Evolutionary conservation across 2,329 filamentous ascomycete genomes (phyloP).

Genomic region (Diplodia seriata): DNA sequence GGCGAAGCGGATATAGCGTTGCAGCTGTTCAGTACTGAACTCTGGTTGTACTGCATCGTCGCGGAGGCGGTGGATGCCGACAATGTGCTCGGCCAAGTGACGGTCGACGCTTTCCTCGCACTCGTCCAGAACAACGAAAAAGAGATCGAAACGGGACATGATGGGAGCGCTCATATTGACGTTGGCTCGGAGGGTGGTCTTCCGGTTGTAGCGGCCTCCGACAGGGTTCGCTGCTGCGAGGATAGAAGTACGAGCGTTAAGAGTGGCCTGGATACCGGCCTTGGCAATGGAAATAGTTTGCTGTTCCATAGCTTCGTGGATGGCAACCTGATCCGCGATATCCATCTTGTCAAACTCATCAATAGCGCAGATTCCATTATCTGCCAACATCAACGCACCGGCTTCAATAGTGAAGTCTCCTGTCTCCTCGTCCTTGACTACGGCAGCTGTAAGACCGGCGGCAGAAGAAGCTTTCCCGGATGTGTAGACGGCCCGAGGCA

Average conservation of each 20-base stretch:
- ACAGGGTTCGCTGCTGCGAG: constrained; percentile 96
- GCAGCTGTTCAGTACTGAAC: constrained; percentile 93
- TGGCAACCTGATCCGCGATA: constrained; percentile 93
- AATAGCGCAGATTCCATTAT: constrained; percentile 97
- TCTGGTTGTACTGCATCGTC: constrained; percentile 92
- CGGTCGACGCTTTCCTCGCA: constrained; percentile 92
- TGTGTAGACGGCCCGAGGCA: constrained; percentile 96
- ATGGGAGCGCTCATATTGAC: constrained; percentile 99
- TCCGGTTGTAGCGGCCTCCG: constrained; percentile 95
- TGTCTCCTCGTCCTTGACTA: constrained; percentile 97
- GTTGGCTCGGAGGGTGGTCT: constrained; percentile 89
- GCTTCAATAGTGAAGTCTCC: constrained; percentile 99
- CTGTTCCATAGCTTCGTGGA: constrained; percentile 99
- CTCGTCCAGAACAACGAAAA: constrained; percentile 97
- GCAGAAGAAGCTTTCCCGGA: constrained; percentile 97
- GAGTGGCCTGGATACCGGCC: constrained; percentile 94
- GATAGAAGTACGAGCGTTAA: constrained; percentile 94
- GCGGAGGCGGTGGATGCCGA: constrained; percentile 88
- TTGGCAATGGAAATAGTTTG: constrained; percentile 99
- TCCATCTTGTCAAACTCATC: constrained; percentile 99
- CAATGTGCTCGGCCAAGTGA: constrained; percentile 92
- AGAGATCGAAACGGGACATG: constrained; percentile 99
- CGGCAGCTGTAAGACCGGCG: constrained; percentile 94
- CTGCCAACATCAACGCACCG: constrained; percentile 93
- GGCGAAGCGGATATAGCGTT: constrained; percentile 96